These are phyloP conservation scores for Rubus parviflorus DNA, from an alignment of 306 rosid species.

Conservation along the genomic window DNA sequence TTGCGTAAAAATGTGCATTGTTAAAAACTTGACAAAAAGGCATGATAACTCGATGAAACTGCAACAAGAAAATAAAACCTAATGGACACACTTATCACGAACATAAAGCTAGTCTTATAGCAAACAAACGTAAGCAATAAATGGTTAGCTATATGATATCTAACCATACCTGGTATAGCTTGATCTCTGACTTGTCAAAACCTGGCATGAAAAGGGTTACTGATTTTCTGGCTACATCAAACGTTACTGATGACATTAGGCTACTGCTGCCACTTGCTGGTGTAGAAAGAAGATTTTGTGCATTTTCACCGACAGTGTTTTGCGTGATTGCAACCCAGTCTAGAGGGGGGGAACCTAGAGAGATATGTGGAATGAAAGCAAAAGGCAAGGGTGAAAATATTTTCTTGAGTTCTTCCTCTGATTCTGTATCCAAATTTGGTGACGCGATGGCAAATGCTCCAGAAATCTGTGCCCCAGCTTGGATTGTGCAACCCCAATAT, in stretches of 20 bases:
- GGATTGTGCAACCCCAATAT: conserved; percentile 94
- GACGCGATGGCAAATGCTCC: conserved; percentile 69
- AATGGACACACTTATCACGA: neutral
- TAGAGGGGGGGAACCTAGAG: conserved; percentile 32
- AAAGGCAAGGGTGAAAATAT: conserved; percentile 66
- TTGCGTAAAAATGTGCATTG: conserved; percentile 1
- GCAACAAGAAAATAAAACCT: neutral
- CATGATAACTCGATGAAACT: neutral
- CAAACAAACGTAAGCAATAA: neutral
- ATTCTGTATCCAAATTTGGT: conserved; percentile 38
- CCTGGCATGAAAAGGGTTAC: conserved; percentile 93
- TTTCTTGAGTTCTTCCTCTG: conserved; percentile 41
- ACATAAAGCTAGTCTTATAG: neutral
- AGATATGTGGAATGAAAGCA: conserved; percentile 59
- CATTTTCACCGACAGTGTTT: conserved; percentile 41
- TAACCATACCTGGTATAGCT: conserved; percentile 72
- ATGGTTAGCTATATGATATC: conserved; percentile 9
- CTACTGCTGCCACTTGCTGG: conserved; percentile 39
- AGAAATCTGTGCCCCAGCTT: conserved; percentile 80
- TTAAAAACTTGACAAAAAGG: conserved; percentile 8
- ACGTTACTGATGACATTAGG: conserved; percentile 50
- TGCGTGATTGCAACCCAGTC: conserved; percentile 58
- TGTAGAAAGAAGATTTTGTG: conserved; percentile 54
- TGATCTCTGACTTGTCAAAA: conserved; percentile 89
- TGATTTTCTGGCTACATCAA: conserved; percentile 57